Evolutionary conservation across 371 early-diverging fungal genomes (phyloP).

Genomic region (Mitosporidium daphniae): DNA sequence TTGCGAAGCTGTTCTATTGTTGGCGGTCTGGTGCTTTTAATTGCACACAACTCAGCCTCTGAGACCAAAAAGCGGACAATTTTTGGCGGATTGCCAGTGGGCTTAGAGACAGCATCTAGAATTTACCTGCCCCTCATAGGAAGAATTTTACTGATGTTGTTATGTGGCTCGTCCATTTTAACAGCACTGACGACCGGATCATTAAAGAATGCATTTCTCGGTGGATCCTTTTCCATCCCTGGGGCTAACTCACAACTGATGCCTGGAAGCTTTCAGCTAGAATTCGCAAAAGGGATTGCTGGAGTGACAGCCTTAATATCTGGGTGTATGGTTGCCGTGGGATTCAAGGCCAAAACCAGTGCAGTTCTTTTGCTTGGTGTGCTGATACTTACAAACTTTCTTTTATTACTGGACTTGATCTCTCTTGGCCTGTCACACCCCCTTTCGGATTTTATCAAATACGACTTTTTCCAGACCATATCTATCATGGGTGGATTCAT

Average conservation of each 20-base stretch:
- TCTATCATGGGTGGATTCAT: slow-evolving; percentile 73
- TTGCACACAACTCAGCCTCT: slow-evolving; percentile 20
- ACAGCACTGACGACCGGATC: slow-evolving; percentile 35
- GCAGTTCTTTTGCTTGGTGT: slow-evolving; percentile 58
- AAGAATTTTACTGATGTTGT: slow-evolving; percentile 44
- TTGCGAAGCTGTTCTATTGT: slow-evolving; percentile 52
- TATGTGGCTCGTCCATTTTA: slow-evolving; percentile 37
- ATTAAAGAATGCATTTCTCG: slow-evolving; percentile 19
- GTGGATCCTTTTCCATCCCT: slow-evolving; percentile 26
- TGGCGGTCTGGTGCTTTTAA: slow-evolving; percentile 64
- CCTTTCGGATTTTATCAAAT: slow-evolving; percentile 43
- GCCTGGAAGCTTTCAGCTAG: too few species aligned
- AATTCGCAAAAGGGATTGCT: too few species aligned
- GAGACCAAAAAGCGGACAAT: slow-evolving; percentile 14
- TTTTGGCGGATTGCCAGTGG: slow-evolving; percentile 45
- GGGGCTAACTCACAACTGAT: too few species aligned
- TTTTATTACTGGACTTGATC: slow-evolving; percentile 9
- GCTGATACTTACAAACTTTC: slow-evolving; percentile 39
- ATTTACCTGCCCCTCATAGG: slow-evolving; percentile 57
- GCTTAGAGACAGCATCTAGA: slow-evolving; percentile 32
- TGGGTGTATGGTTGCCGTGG: slow-evolving; percentile 76
- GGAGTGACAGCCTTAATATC: too few species aligned
- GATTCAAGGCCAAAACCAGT: slow-evolving; percentile 73
- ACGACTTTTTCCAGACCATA: slow-evolving; percentile 83
- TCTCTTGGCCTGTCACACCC: neutral